Evolutionary conservation across 2,329 filamentous ascomycete genomes (phyloP), one percentile per base, ranked within the genome.

Genomic region (Mycosphaerelloides madeirae): DNA sequence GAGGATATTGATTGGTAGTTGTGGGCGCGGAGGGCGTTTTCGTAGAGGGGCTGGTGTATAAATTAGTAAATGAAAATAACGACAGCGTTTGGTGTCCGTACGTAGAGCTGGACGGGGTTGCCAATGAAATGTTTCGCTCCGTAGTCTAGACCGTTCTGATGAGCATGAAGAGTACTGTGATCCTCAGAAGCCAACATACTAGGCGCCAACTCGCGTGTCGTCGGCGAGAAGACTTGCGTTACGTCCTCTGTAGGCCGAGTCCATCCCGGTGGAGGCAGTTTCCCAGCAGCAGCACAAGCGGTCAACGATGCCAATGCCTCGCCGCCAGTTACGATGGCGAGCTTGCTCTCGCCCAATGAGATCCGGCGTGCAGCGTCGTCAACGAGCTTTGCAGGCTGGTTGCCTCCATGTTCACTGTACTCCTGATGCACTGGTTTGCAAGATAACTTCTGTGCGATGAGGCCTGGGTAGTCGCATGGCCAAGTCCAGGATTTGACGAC

Each of bases 401-500:
- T 78, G 0, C 82, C 82, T 0, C 80, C 81, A 66, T 84, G 79
- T 2, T 75, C 73, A 18, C 73, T 78, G 46, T 77, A 73, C 19
- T 67, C 62, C 37, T 67, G 71, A 53, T 78, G 74, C 1, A 64
- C 66, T 0, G 75, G 67, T 2, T 69, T 59, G 3, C 78, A 65
- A 0, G 67, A 69, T 2, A 84, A 61, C 29, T 67, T 71, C 31
- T 73, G 53, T 0, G 74, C 68, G 5, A 85, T 58, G 1, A 79
- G 63, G 4, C 68, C 69, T 0, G 80, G 78, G 57, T 84, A 75
- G 1, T 69, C 63, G 56, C 84, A 84, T 1, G 76, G 74, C 81
- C 81, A 84, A 0, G 81, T 83, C 81, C 81, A 85, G 0, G 78
- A 78, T 31, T 70, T 72, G 8, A 84, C 79, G 3, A 83, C 73